A percentile compares a stretch with the other conserved stretches of the same genome.
phyloP scores from a whole-genome alignment of 495 filamentous ascomycete species.

The Filosporella fistucella region DNA sequence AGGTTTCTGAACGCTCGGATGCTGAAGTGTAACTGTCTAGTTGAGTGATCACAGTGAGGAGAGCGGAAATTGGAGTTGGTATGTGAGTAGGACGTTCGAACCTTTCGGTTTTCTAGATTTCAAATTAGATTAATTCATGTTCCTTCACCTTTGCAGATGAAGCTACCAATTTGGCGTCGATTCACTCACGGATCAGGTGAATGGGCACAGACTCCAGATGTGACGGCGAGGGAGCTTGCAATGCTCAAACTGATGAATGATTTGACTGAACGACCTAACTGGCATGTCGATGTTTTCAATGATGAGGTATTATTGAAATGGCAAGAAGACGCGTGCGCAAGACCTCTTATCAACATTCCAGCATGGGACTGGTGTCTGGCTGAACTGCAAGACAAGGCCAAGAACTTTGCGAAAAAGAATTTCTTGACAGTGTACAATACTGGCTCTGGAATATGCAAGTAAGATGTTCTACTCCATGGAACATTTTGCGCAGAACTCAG shows the following conservation, averaged over 20 bases:
- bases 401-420: background rate
- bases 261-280: conserved; percentile 40
- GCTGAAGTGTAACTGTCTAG: too few species aligned
- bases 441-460: background rate
- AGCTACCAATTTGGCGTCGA: background rate
- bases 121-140: too few species aligned
- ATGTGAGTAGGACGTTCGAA: too few species aligned
- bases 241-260: conserved; percentile 32
- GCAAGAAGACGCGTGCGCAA: conserved; percentile 26
- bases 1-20: too few species aligned
- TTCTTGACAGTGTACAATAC: background rate
- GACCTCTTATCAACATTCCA: background rate
- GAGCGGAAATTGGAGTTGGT: too few species aligned
- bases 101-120: too few species aligned
- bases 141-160: background rate
- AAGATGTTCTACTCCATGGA: background rate
- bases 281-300: conserved; percentile 50
- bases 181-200: background rate
- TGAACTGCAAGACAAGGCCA: conserved; percentile 21
- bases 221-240: conserved; percentile 27
- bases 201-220: background rate
- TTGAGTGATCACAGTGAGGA: too few species aligned
- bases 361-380: conserved; percentile 20
- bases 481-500: background rate
- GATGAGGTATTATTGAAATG: conserved; percentile 30